These are phyloP conservation scores for Kwoniella dendrophila DNA, from an alignment of 768 basidiomycete genomes.

Conservation along the genomic window DNA sequence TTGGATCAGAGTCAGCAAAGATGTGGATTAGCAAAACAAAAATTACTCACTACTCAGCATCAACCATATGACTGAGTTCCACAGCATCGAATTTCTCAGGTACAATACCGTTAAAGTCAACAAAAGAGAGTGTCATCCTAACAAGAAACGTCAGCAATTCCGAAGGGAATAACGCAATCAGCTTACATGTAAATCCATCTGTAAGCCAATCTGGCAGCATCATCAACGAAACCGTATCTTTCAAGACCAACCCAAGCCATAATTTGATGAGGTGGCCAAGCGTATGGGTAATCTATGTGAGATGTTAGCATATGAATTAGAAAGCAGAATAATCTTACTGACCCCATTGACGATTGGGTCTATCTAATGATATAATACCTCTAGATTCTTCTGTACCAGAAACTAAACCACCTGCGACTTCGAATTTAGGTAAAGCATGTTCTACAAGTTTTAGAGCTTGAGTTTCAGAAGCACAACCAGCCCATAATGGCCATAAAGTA, in stretches of 20 bases:
- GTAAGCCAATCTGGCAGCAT: conserved; percentile 90
- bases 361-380: conserved; percentile 90
- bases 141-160: background rate
- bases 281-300: conserved; percentile 69
- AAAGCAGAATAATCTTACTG: conserved; percentile 25
- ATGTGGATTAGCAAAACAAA: no score
- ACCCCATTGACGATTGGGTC: conserved; percentile 97
- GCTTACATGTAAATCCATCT: conserved; percentile 94
- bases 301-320: background rate
- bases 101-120: conserved; percentile 96
- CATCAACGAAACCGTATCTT: conserved; percentile 91
- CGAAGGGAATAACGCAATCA: conserved; percentile 16
- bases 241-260: conserved; percentile 98
- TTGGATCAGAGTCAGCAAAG: no score
- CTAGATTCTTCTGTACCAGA: conserved; percentile 96
- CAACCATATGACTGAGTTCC: conserved; percentile 89
- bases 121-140: conserved; percentile 58
- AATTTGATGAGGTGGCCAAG: conserved; percentile 78
- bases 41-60: conserved; percentile 80
- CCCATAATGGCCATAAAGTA: conserved; percentile 94
- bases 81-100: conserved; percentile 99
- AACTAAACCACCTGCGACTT: conserved; percentile 90
- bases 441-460: conserved; percentile 89
- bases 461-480: conserved; percentile 93
- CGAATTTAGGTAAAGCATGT: conserved; percentile 88